These are phyloP conservation scores for Kockiozyma suomiensis DNA, from an alignment of 805 yeast genomes.

Conservation along the genomic window DNA sequence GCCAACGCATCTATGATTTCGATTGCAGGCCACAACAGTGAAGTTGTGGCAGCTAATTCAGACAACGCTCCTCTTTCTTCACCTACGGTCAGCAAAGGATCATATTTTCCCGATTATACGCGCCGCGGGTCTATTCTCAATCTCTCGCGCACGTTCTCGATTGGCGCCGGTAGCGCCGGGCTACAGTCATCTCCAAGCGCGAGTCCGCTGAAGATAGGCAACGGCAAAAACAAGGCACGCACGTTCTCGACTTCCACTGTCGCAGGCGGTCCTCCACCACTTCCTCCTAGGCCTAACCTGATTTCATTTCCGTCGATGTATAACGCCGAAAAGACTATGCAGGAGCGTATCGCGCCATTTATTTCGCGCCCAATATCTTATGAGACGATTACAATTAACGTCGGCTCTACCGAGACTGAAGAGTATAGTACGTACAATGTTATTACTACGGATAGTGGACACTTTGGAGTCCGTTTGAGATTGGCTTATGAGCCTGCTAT, in stretches of 20 bases:
- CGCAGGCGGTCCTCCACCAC: constrained; percentile 21
- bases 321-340: constrained; percentile 53
- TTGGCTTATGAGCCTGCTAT: constrained; percentile 65
- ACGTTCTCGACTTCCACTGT: background rate
- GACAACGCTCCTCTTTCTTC: constrained; percentile 29
- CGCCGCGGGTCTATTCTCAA: constrained; percentile 24
- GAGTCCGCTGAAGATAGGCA: background rate
- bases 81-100: constrained; percentile 1
- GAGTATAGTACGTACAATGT: constrained; percentile 43
- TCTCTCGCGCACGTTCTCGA: constrained; percentile 24
- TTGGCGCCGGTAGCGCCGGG: constrained; percentile 6
- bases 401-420: constrained; percentile 54
- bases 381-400: constrained; percentile 55
- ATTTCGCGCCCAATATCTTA: constrained; percentile 66
- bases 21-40: constrained; percentile 29
- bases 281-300: constrained; percentile 31
- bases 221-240: constrained; percentile 1
- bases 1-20: constrained; percentile 21
- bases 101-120: constrained; percentile 28
- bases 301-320: constrained; percentile 30
- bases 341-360: constrained; percentile 68
- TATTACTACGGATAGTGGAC: constrained; percentile 68
- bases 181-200: background rate
- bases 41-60: constrained; percentile 31
- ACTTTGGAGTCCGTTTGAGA: constrained; percentile 56